Conservation (phyloP, 495 filamentous ascomycete genomes). For the Aspergillus homomorphus region DNA sequence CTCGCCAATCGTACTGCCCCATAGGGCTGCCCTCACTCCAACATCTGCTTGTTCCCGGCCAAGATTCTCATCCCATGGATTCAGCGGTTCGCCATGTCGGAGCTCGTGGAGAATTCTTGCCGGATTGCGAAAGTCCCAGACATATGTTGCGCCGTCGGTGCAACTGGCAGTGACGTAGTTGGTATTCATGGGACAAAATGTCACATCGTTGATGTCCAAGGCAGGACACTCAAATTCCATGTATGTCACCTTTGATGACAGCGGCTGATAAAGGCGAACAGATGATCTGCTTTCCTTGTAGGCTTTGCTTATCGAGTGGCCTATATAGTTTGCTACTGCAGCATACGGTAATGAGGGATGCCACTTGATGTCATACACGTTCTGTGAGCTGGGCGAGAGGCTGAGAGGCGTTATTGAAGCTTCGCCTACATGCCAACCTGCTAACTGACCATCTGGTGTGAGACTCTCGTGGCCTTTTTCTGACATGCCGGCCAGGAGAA, state of each 20-base stretch:
- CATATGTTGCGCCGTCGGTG: slow-evolving; percentile 76
- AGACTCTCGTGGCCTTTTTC: slow-evolving; percentile 52
- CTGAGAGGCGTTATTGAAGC: slow-evolving; percentile 44
- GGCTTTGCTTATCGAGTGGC: slow-evolving; percentile 23
- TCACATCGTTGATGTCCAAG: slow-evolving; percentile 82
- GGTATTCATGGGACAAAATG: slow-evolving; percentile 43
- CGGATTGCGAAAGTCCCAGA: slow-evolving; percentile 73
- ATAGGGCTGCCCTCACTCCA: slow-evolving; percentile 76
- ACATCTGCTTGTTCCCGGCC: slow-evolving; percentile 68
- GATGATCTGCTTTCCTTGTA: slow-evolving; percentile 44
- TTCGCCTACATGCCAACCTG: slow-evolving; percentile 63
- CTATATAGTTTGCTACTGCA: slow-evolving; percentile 52
- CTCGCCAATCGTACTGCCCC: slow-evolving; percentile 65
- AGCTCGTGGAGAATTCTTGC: slow-evolving; percentile 61
- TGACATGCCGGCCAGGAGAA: slow-evolving; percentile 75
- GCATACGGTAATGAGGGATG: slow-evolving; percentile 60
- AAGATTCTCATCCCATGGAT: slow-evolving; percentile 53
- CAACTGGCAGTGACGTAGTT: slow-evolving; percentile 76
- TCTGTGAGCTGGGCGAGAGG: slow-evolving; percentile 54
- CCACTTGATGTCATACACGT: slow-evolving; percentile 80
- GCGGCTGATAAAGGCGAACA: slow-evolving; percentile 51
- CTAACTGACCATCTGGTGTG: slow-evolving; percentile 63
- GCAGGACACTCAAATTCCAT: slow-evolving; percentile 67
- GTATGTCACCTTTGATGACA: slow-evolving; percentile 20
- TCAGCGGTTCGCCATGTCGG: slow-evolving; percentile 64